Percentiles rank a stretch among this genome's conserved stretches.
Evolutionary conservation across 805 yeast genomes (phyloP).

Genomic region (Wickerhamomyces pijperi): DNA sequence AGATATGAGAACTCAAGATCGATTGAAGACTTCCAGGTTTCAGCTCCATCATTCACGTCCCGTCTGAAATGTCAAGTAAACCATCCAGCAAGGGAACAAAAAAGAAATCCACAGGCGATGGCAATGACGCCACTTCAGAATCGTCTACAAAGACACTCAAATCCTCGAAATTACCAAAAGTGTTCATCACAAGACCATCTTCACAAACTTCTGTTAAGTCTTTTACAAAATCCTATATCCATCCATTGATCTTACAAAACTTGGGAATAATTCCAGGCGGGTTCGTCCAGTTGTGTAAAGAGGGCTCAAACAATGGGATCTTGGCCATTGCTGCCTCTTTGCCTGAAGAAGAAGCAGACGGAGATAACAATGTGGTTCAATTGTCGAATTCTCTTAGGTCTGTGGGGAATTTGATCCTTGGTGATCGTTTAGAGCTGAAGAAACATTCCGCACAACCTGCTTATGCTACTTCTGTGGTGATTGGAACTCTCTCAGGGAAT

Average conservation of each 20-base stretch:
- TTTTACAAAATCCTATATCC: slow-evolving; percentile 27
- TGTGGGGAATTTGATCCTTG: slow-evolving; percentile 32
- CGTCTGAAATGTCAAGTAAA: slow-evolving; percentile 9
- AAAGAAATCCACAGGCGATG: slow-evolving; percentile 17
- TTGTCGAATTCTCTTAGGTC: slow-evolving; percentile 36
- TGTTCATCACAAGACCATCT: slow-evolving; percentile 28
- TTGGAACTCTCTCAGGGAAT: slow-evolving; percentile 20
- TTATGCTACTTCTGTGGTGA: slow-evolving; percentile 25
- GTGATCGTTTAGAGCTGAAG: slow-evolving; percentile 38
- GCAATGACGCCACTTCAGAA: slow-evolving; percentile 11
- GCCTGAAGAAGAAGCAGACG: slow-evolving; percentile 23
- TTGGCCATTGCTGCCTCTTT: slow-evolving; percentile 32
- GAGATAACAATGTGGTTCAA: slow-evolving; percentile 29
- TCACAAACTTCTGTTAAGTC: slow-evolving; percentile 20
- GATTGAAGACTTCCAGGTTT: too few species aligned
- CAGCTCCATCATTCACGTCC: too few species aligned
- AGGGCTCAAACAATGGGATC: slow-evolving; percentile 32
- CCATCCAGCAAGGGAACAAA: slow-evolving; percentile 15
- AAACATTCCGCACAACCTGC: slow-evolving; percentile 40
- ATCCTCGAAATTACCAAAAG: slow-evolving; percentile 26
- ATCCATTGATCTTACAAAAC: slow-evolving; percentile 33
- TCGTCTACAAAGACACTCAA: slow-evolving; percentile 23
- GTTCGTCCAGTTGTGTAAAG: slow-evolving; percentile 32
- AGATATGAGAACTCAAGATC: too few species aligned
- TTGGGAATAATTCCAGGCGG: slow-evolving; percentile 35